Percentiles rank a stretch among this genome's conserved stretches.
These are phyloP conservation scores for Cupressus sempervirens DNA, from an alignment of 75 land plant species.

Conservation along the genomic window DNA sequence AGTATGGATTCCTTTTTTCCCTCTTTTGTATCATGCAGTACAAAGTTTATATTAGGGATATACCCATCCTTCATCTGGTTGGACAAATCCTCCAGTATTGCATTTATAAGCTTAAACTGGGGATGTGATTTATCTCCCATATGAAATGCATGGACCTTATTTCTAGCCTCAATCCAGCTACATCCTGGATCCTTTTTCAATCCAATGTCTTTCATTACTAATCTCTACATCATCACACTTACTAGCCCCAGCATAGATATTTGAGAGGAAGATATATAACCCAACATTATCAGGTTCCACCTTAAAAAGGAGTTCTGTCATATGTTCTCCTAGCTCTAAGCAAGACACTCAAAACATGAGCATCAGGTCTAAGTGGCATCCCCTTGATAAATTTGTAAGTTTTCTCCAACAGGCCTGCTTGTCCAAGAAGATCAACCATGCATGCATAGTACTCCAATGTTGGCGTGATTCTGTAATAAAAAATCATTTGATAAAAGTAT, in stretches of 20 bases:
- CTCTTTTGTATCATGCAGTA: background rate
- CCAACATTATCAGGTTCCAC: slow-evolving; percentile 15
- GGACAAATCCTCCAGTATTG: slow-evolving; percentile 6
- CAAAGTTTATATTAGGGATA: slow-evolving; percentile 10
- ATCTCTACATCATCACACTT: slow-evolving; percentile 23
- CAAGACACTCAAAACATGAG: slow-evolving; percentile 13
- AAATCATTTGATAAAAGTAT: slow-evolving; percentile 12
- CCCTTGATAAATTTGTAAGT: slow-evolving; percentile 2
- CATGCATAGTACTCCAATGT: slow-evolving; percentile 19
- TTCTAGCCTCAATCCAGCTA: slow-evolving; percentile 19
- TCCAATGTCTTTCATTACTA: slow-evolving; percentile 19
- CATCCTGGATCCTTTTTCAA: slow-evolving; percentile 16
- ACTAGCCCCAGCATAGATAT: slow-evolving; percentile 20
- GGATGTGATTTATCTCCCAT: slow-evolving; percentile 18
- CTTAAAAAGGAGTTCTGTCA: slow-evolving; percentile 4
- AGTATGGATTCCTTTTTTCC: slow-evolving; percentile 15
- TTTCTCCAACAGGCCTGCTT: slow-evolving; percentile 13
- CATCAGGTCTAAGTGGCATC: slow-evolving; percentile 15
- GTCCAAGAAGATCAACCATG: slow-evolving; percentile 18
- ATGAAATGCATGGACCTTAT: slow-evolving; percentile 19
- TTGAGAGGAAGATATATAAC: slow-evolving; percentile 8
- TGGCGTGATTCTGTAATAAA: slow-evolving; percentile 6
- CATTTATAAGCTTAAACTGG: background rate
- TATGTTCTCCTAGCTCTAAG: slow-evolving; percentile 20
- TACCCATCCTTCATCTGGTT: slow-evolving; percentile 8